These are phyloP conservation scores for Capsicum pubescens DNA, from an alignment of 257 asterid species.

Conservation along the genomic window DNA sequence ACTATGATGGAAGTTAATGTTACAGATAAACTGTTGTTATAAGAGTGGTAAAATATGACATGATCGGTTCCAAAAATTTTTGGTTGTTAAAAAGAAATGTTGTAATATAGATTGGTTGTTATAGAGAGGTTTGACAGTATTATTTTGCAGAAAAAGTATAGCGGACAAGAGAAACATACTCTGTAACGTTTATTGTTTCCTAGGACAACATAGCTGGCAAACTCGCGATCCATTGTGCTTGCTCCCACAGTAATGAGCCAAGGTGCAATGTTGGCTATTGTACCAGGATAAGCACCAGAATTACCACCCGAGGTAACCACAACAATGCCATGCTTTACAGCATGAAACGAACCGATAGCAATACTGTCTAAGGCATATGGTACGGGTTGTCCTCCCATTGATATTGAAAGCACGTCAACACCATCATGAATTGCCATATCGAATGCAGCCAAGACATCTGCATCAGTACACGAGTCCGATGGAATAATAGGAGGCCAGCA, in stretches of 20 bases:
- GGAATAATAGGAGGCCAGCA: slow-evolving; percentile 77
- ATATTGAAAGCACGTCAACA: slow-evolving; percentile 86
- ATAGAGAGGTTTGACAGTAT: not conserved
- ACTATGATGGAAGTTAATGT: not conserved
- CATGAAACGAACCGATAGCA: slow-evolving; percentile 93
- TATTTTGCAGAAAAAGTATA: not conserved
- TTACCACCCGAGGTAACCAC: slow-evolving; percentile 94
- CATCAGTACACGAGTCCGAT: slow-evolving; percentile 78
- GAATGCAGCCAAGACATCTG: slow-evolving; percentile 85
- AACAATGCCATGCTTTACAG: slow-evolving; percentile 69
- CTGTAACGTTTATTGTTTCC: slow-evolving; percentile 57
- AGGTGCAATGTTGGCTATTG: slow-evolving; percentile 79
- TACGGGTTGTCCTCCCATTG: slow-evolving; percentile 72
- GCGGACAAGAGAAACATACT: slow-evolving; percentile 41
- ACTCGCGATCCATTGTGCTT: slow-evolving; percentile 79
- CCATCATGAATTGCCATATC: slow-evolving; percentile 89
- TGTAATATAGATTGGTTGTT: not conserved
- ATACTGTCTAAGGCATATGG: slow-evolving; percentile 71
- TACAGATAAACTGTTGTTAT: not conserved
- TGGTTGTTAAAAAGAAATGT: not conserved
- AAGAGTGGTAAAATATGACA: not conserved
- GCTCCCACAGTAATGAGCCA: slow-evolving; percentile 95
- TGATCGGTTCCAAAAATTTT: not conserved
- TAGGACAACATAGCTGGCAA: slow-evolving; percentile 61
- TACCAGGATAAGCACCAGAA: slow-evolving; percentile 69